Base-by-base conservation (phyloP, 2,329 filamentous ascomycete genomes). In the Neospermospora avenae region DNA sequence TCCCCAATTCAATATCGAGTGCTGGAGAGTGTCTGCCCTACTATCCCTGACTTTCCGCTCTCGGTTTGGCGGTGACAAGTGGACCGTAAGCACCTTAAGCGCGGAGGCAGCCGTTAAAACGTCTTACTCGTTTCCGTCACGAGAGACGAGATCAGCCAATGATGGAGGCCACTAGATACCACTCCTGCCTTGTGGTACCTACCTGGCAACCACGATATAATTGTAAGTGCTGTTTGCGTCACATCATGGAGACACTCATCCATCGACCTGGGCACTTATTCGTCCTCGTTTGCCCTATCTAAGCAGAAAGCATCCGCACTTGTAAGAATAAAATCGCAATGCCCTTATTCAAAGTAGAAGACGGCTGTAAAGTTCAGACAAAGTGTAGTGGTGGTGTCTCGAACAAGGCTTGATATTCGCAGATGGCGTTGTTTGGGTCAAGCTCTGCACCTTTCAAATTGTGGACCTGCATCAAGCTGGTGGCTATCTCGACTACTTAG, bases 401-500 rank as follows among this genome's bases (percentile, higher is more conserved):
- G 28, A 24, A 4, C 35, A 3, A 3, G 16, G 48, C n/a, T 22
- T 35, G n/a, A n/a, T 7, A 14, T 51, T 24, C 46, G 5, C 16
- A 13, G 13, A 3, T 18, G 46, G 46, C 48, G 31, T 13, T 51
- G 31, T 35, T 24, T 18, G 48, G 48, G 16, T 37, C 18, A 13
- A 18, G 31, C 18, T 20, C 31, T 35, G n/a, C 18, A 34, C 48
- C 31, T 35, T 22, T 16, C 31, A 22, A 14, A 22, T 5, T 51
- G 28, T 34, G 6, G 46, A 51, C 31, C 35, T 18, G 4, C 35
- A 24, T n/a, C 20, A 6, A 54, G 34, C 7, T 35, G 35, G 51
- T 35, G 51, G 34, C 18, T 54, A 54, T 41, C 24, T 41, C 51
- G 51, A 54, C 20, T 54, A 54, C 25, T 35, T 41, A 54, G 34